Evolutionary conservation across 805 yeast genomes (phyloP), one percentile per base, ranked within the genome.

Genomic region (Schizosaccharomyces lindneri): DNA sequence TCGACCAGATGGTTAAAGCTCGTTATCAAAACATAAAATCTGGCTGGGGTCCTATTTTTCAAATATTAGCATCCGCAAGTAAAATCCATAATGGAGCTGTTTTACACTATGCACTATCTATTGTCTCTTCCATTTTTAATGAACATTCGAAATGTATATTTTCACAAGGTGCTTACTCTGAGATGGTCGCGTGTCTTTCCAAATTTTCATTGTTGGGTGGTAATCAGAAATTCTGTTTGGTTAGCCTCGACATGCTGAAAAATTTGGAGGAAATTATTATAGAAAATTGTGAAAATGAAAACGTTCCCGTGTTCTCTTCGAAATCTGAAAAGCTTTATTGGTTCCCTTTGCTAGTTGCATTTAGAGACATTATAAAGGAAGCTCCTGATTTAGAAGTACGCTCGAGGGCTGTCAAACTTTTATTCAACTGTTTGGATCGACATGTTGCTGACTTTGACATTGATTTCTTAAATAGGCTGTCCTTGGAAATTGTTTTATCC

Each of bases 321-420:
- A 21, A 51, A 51, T 29, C n/a, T 17, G 36, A 51, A 9, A 29
- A 51, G 19, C 65, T 81, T 64, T 74, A 81, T 17, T 87, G 95
- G 95, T 85, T 85, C 73, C 95, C 96, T 1, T 76, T 90, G 17
- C 72, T 93, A 65, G 80, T 78, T 64, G 85, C 94, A 17, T 85
- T 87, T 72, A 87, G 88, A 68, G 88, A 86, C 64, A 83, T 90
- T 6, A 86, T 89, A 39, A 87, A 89, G 95, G 82, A 83, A 0
- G 95, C 96, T 3, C 87, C 84, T 62, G 99, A 93, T 71, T 74
- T 93, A 60, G 99, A 93, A 72, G 95, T 89, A 3, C 80, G 99
- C 68, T 85, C 97, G 0, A 77, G 87, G 62, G 95, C 97, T 0
- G 75, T 93, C 68, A 84, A 82, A 64, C 81, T 78, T 67, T 76